phyloP scores from a whole-genome alignment of 495 filamentous ascomycete genomes.

The Jackrogersella multiformis region DNA sequence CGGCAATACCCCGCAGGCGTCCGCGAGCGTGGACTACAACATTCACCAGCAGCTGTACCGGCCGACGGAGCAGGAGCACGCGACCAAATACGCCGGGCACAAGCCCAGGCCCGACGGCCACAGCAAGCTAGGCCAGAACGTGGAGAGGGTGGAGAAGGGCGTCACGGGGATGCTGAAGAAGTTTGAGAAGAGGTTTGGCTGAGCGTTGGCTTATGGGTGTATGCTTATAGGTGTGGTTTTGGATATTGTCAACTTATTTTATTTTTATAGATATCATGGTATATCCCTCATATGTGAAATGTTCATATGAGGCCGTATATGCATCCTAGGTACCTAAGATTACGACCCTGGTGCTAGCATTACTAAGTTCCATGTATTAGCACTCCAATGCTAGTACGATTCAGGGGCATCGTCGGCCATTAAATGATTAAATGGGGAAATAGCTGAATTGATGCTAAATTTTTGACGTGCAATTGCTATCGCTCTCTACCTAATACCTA shows the following conservation, averaged over 20 bases:
- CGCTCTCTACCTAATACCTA: too few species aligned
- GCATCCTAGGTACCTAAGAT: background rate
- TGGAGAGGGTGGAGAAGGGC: slow-evolving; percentile 76
- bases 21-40: slow-evolving; percentile 62
- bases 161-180: slow-evolving; percentile 86
- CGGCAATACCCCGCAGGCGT: slow-evolving; percentile 36
- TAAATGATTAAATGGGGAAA: background rate
- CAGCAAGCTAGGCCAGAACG: slow-evolving; percentile 72
- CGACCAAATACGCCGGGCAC: slow-evolving; percentile 48
- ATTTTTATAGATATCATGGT: slow-evolving; percentile 13
- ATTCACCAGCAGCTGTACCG: slow-evolving; percentile 82
- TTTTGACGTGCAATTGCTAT: background rate
- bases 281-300: background rate
- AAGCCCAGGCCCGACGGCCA: slow-evolving; percentile 62
- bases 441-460: background rate
- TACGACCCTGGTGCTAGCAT: background rate
- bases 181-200: slow-evolving; percentile 83
- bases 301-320: too few species aligned
- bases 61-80: slow-evolving; percentile 71
- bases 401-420: too few species aligned
- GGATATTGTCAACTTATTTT: background rate
- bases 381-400: background rate
- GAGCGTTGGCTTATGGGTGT: background rate
- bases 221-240: background rate
- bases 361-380: too few species aligned